Conservation (phyloP, 768 basidiomycete species). For the Punctularia strigosozonata region DNA sequence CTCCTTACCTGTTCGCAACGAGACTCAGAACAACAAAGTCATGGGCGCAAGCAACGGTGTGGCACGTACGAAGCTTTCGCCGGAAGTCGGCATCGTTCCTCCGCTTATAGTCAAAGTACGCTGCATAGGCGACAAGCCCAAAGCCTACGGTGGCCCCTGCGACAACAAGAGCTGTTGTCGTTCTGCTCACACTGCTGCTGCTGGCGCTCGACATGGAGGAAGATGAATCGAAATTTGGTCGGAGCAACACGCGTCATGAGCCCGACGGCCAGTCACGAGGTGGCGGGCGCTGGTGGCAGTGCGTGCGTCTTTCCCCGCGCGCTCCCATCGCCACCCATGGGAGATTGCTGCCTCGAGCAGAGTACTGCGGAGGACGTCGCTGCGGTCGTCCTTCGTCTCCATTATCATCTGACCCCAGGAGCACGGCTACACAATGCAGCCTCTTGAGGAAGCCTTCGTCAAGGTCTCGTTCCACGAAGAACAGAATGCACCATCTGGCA, state of each 20-base stretch:
- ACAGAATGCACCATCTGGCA: background rate
- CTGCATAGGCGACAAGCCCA: slow-evolving; percentile 63
- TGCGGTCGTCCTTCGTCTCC: too few species aligned
- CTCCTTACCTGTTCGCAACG: slow-evolving; percentile 60
- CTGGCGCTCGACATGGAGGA: slow-evolving; percentile 16
- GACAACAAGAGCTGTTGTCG: slow-evolving; percentile 28
- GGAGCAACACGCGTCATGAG: background rate
- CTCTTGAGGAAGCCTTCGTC: slow-evolving; percentile 29
- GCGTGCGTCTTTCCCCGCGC: background rate
- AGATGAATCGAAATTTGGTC: background rate
- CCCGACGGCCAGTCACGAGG: too few species aligned
- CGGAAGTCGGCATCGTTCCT: slow-evolving; percentile 83
- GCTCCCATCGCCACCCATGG: too few species aligned
- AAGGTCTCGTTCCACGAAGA: slow-evolving; percentile 30
- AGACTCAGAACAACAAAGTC: slow-evolving; percentile 5
- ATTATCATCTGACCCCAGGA: too few species aligned
- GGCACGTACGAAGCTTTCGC: slow-evolving; percentile 67
- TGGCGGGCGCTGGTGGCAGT: too few species aligned
- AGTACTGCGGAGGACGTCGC: too few species aligned
- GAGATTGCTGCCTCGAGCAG: too few species aligned
- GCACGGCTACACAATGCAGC: slow-evolving; percentile 1
- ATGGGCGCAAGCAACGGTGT: slow-evolving; percentile 4
- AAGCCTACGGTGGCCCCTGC: slow-evolving; percentile 37
- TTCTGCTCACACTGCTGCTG: too few species aligned
- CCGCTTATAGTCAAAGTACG: slow-evolving; percentile 92